Evolutionary conservation across 352 stramenopile genomes (phyloP).

Genomic region (Pythium biforme): DNA sequence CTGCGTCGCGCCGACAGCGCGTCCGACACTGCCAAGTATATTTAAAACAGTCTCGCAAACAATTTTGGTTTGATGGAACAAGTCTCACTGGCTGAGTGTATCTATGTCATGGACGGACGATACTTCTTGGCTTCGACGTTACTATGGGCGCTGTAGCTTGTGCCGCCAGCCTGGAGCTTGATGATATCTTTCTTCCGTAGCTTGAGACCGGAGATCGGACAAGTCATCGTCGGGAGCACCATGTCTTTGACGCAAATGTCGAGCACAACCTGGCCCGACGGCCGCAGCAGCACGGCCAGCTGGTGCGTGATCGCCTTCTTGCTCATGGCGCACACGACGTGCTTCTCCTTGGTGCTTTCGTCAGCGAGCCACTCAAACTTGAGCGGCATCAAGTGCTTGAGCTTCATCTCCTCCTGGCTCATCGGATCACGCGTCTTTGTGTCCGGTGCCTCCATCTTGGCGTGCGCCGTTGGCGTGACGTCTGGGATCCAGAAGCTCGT

Average conservation of each 20-base stretch:
- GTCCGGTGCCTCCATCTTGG: slow-evolving; percentile 54
- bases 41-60: slow-evolving; percentile 32
- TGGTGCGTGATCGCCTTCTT: slow-evolving; percentile 86
- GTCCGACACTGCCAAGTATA: slow-evolving; percentile 52
- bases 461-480: slow-evolving; percentile 62
- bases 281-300: slow-evolving; percentile 68
- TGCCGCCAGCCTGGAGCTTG: slow-evolving; percentile 68
- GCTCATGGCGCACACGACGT: slow-evolving; percentile 73
- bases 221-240: slow-evolving; percentile 85
- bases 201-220: slow-evolving; percentile 79
- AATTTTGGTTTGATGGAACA: not conserved
- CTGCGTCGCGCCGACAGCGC: slow-evolving; percentile 34
- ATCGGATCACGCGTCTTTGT: slow-evolving; percentile 80
- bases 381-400: slow-evolving; percentile 87
- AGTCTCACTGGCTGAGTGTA: not conserved
- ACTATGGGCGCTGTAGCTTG: slow-evolving; percentile 83
- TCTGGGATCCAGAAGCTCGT: slow-evolving; percentile 88
- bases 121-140: slow-evolving; percentile 88
- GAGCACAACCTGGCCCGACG: slow-evolving; percentile 78
- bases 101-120: slow-evolving; percentile 68
- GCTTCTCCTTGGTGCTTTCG: slow-evolving; percentile 28
- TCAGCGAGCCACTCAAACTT: slow-evolving; percentile 72
- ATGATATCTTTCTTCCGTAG: slow-evolving; percentile 87
- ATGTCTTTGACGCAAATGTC: slow-evolving; percentile 81
- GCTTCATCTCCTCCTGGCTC: slow-evolving; percentile 79